phyloP scores from a whole-genome alignment of 257 asterid species.

The Buddleja alternifolia region DNA sequence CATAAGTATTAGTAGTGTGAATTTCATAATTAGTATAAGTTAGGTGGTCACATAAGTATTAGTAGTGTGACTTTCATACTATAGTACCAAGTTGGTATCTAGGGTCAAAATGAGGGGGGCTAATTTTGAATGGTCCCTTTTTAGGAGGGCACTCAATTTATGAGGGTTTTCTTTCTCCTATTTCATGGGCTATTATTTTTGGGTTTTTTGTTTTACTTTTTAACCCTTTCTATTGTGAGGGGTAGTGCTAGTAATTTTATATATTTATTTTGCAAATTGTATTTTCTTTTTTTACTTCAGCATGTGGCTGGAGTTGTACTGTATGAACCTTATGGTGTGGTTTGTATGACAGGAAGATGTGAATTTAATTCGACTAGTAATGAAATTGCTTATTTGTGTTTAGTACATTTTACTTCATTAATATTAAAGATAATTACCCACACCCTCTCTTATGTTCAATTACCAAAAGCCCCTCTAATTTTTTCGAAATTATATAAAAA shows the following conservation, averaged over 20 bases:
- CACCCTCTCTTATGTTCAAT: no score
- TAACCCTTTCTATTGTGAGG: no score
- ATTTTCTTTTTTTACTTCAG: background rate
- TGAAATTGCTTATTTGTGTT: conserved; percentile 31
- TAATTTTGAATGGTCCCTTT: conserved; percentile 52
- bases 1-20: no score
- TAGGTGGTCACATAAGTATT: conserved; percentile 52
- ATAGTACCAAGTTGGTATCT: conserved; percentile 10
- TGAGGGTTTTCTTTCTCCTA: conserved; percentile 24
- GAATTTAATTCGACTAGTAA: conserved; percentile 32
- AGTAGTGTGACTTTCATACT: conserved; percentile 42
- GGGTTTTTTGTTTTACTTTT: background rate
- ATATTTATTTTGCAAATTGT: background rate
- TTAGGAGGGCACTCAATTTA: conserved; percentile 36
- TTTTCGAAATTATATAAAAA: no score
- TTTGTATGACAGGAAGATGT: conserved; percentile 32
- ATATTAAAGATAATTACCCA: no score
- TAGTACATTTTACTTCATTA: background rate
- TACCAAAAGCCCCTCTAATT: no score
- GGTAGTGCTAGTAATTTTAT: no score
- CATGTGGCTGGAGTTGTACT: conserved; percentile 20
- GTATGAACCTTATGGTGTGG: conserved; percentile 25
- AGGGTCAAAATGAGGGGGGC: conserved; percentile 41
- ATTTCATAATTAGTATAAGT: no score
- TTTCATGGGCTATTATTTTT: background rate